Evolutionary conservation across 495 filamentous ascomycete species (phyloP).

Genomic region (Chaetomium cochliodes): DNA sequence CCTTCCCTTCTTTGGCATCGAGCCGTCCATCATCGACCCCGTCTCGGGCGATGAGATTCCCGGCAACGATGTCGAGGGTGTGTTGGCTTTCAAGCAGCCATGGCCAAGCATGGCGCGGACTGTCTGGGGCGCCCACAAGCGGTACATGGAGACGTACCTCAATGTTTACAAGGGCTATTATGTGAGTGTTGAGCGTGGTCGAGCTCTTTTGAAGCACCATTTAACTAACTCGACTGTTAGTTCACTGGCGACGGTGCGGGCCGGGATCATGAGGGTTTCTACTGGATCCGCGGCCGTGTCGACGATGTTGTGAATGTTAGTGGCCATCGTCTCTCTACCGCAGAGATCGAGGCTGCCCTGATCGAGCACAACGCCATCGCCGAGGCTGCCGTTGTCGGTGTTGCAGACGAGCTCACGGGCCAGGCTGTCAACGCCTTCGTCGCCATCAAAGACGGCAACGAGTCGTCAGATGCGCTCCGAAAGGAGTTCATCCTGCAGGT

Average conservation of each 20-base stretch:
- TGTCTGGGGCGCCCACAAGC: slow-evolving; percentile 96
- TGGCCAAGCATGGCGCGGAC: slow-evolving; percentile 99
- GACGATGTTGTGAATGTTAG: slow-evolving; percentile 98
- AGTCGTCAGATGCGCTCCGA: slow-evolving; percentile 73
- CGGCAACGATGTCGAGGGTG: slow-evolving; percentile 97
- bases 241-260: slow-evolving; percentile 98
- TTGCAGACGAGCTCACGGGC: slow-evolving; percentile 88
- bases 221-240: slow-evolving; percentile 50
- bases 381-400: slow-evolving; percentile 94
- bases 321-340: slow-evolving; percentile 92
- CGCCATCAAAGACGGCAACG: slow-evolving; percentile 81
- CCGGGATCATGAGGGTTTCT: slow-evolving; percentile 97
- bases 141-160: slow-evolving; percentile 98
- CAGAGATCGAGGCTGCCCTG: slow-evolving; percentile 95
- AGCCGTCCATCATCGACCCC: slow-evolving; percentile 96
- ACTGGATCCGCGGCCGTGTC: slow-evolving; percentile 98
- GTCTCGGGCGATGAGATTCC: slow-evolving; percentile 90
- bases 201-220: slow-evolving; percentile 2
- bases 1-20: slow-evolving; percentile 94
- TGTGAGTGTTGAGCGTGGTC: slow-evolving; percentile 54
- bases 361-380: slow-evolving; percentile 87
- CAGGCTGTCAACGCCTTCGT: slow-evolving; percentile 98
- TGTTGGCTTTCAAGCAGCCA: slow-evolving; percentile 94
- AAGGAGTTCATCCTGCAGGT: slow-evolving; percentile 95
- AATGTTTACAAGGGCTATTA: slow-evolving; percentile 99